Evolutionary conservation across 2,329 filamentous ascomycete genomes (phyloP), one percentile per base, ranked within the genome.

Genomic region (Calycina marina): DNA sequence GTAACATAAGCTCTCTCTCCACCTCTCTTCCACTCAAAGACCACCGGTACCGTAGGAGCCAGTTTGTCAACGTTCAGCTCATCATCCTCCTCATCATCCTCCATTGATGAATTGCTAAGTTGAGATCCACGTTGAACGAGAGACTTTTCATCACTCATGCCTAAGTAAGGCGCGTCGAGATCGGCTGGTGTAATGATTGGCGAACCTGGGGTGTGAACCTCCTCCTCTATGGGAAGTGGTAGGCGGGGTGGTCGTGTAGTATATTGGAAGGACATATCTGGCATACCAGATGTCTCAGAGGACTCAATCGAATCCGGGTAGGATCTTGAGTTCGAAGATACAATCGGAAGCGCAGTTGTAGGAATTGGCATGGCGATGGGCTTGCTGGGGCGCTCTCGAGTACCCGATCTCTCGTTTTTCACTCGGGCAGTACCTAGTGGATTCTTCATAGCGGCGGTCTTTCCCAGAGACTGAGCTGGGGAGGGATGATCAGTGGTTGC

Each of bases 1-100:
- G 90, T 98, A 28, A 98, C 85, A 55, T 93, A 98, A 42, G 96
- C 74, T 57, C 86, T 92, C 36, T 93, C 81, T 37, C 82, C 86
- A 32, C 74, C 73, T 6, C 47, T 38, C 26, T 39, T 70, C 90
- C 90, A 98, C 57, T 92, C 81, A 37, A 98, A 73, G 36, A 70
- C 62, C 2, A 83, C 93, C 2, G 84, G 82, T 25, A 96, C 81
- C 5, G 81, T 81, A 24, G 80, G 78, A 40, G 77, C 70, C 12
- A 73, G 74, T 56, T 77, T 79, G 48, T 82, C 77, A 18, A 81
- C 72, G 24, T 76, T 69, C 50, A 88, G 67, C 51, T 85, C 83
- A 47, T 90, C 80, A 14, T 69, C 65, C 38, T 90, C 79, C 29
- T 93, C 85, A 34, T 93, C 85, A 31, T 93, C 85, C 28, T 76